phyloP scores from a whole-genome alignment of 1,284 basidiomycete genomes.

The Moesziomyces parantarcticus region DNA sequence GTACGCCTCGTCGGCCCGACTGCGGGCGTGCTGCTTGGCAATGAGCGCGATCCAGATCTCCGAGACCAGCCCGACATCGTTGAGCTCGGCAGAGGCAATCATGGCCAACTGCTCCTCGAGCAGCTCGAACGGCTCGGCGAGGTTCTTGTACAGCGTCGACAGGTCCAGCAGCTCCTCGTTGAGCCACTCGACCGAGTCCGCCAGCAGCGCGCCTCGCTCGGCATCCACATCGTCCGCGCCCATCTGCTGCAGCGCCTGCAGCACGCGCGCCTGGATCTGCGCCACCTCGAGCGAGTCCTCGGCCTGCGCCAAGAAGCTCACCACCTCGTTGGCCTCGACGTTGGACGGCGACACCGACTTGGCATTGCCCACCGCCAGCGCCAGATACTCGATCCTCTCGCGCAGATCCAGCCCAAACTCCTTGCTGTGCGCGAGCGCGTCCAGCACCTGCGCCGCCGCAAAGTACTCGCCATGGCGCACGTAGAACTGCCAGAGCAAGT shows the following conservation, averaged over 20 bases:
- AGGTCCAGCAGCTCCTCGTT: conserved; percentile 70
- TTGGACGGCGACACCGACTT: conserved; percentile 71
- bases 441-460: conserved; percentile 88
- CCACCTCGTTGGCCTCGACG: conserved; percentile 80
- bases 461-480: conserved; percentile 75
- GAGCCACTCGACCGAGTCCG: conserved; percentile 68
- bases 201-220: conserved; percentile 74
- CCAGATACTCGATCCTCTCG: conserved; percentile 64
- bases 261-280: conserved; percentile 88
- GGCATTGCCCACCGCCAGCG: conserved; percentile 89
- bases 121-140: conserved; percentile 87
- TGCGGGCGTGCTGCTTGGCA: conserved; percentile 74
- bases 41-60: conserved; percentile 91
- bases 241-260: conserved; percentile 67
- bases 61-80: conserved; percentile 81
- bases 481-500: conserved; percentile 96
- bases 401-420: conserved; percentile 72
- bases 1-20: conserved; percentile 37
- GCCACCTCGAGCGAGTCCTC: conserved; percentile 98
- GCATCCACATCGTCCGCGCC: conserved; percentile 61
- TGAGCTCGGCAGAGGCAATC: conserved; percentile 90
- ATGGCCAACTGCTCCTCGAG: conserved; percentile 88
- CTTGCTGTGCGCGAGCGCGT: conserved; percentile 84
- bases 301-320: conserved; percentile 88
- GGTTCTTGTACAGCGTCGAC: conserved; percentile 81